Conservation (phyloP, 768 basidiomycete genomes). For the Rhizopogon salebrosus region DNA sequence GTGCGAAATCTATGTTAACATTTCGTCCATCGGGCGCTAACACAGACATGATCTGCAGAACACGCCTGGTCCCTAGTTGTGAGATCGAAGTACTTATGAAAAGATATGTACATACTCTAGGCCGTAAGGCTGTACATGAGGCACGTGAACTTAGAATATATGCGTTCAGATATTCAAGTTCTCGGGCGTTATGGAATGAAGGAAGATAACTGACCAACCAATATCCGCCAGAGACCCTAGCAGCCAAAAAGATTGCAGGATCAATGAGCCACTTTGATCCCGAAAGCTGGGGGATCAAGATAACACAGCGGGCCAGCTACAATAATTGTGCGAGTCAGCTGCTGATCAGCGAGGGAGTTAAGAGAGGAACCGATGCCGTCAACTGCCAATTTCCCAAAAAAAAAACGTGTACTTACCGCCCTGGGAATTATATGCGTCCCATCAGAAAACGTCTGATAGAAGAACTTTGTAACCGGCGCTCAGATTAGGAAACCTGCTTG, state of each 20-base stretch:
- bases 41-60: not conserved
- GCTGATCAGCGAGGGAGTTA: constrained; percentile 7
- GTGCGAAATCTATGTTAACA: not conserved
- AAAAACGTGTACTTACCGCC: constrained; percentile 1
- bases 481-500: constrained; percentile 17
- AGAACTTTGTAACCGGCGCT: constrained; percentile 1
- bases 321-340: constrained; percentile 1
- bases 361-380: constrained; percentile 1
- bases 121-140: not conserved
- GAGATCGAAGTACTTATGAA: not conserved
- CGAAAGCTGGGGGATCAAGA: constrained; percentile 7
- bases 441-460: constrained; percentile 27
- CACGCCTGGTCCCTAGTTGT: not conserved
- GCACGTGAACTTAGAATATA: not conserved
- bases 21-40: not conserved
- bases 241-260: not conserved
- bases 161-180: not conserved
- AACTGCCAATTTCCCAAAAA: constrained; percentile 9
- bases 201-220: not conserved
- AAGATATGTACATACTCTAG: not conserved
- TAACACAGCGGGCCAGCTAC: constrained; percentile 1
- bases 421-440: constrained; percentile 11
- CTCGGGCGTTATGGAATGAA: not conserved
- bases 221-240: not conserved
- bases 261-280: not conserved